Evolutionary conservation across 345 rosid genomes (phyloP), one percentile per base, ranked within the genome.

Genomic region (Ceriops zippeliana): DNA sequence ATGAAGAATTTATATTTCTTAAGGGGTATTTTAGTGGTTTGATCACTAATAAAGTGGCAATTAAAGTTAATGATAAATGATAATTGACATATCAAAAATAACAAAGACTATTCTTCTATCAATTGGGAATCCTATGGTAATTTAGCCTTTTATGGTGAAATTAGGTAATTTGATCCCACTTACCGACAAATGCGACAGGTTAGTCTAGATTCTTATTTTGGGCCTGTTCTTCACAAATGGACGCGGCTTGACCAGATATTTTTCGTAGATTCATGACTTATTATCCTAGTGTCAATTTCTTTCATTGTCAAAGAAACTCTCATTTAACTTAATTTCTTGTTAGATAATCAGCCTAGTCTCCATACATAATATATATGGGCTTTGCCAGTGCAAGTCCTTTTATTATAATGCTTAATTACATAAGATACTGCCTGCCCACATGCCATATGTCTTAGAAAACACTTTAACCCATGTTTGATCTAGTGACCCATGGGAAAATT

Each of bases 361-460:
- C 59, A 28, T 62, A 22, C 58, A 76, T 57, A 58, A 72, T 47
- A 68, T 24, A 24, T 46, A 62, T 49, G 59, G 80, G 75, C 72
- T 46, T 77, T 79, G 78, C 76, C 77, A 82, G 74, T 73, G 76
- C 81, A 80, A 80, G 76, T 68, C 78, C 84, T 67, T 80, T 80
- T 76, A 76, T 79, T 71, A 37, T 62, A 64, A 37, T 62, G 35
- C 61, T 35, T 79, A 66, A 74, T 71, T 73, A 73, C 64, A 17
- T 51, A 67, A 73, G 8, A 7, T 3, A 42, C 17, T 72, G 65
- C 74, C 77, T 49, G 46, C 61, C 20, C 70, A 71, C 68, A 70
- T 58, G 63, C 62, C 61, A 63, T 34, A 65, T 42, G 4, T 63
- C 68, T 73, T 63, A 68, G 38, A 62, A 59, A 59, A 65, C 31